Percentiles rank a stretch among this genome's conserved stretches.
phyloP scores from a whole-genome alignment of 164 flowering plant genomes.

The Euptelea pleiosperma region DNA sequence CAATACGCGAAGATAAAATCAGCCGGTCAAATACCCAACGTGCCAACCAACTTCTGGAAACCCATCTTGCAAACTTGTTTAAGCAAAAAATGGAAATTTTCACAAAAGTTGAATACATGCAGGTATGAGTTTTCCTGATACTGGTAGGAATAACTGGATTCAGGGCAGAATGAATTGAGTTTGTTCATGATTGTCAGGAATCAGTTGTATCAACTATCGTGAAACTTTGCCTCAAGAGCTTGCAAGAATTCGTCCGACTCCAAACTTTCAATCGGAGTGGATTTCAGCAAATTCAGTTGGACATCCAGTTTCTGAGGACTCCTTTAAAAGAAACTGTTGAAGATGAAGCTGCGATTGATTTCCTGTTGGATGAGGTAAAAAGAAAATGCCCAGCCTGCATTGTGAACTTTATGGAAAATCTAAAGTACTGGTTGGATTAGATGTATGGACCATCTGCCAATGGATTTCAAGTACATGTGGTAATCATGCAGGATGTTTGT shows the following conservation, averaged over 20 bases:
- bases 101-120: constrained; percentile 88
- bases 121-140: constrained; percentile 39
- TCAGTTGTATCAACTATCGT: constrained; percentile 69
- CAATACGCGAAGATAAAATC: constrained; percentile 70
- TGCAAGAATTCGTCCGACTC: constrained; percentile 88
- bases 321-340: constrained; percentile 69
- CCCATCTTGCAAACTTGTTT: constrained; percentile 91
- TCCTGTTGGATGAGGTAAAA: constrained; percentile 88
- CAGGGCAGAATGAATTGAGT: not conserved
- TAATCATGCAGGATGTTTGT: no score
- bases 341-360: constrained; percentile 89
- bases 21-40: constrained; percentile 70
- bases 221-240: constrained; percentile 86
- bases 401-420: not conserved
- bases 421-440: no score
- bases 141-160: not conserved
- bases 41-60: constrained; percentile 91
- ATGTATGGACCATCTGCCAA: no score
- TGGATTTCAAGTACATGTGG: no score
- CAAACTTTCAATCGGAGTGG: constrained; percentile 96
- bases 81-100: constrained; percentile 97
- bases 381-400: not conserved
- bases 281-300: constrained; percentile 97
- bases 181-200: constrained; percentile 51
- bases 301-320: constrained; percentile 74